Evolutionary conservation across 1,139 yeast genomes (phyloP), one percentile per base, ranked within the genome.

Genomic region (Meyerozyma elateridarum): DNA sequence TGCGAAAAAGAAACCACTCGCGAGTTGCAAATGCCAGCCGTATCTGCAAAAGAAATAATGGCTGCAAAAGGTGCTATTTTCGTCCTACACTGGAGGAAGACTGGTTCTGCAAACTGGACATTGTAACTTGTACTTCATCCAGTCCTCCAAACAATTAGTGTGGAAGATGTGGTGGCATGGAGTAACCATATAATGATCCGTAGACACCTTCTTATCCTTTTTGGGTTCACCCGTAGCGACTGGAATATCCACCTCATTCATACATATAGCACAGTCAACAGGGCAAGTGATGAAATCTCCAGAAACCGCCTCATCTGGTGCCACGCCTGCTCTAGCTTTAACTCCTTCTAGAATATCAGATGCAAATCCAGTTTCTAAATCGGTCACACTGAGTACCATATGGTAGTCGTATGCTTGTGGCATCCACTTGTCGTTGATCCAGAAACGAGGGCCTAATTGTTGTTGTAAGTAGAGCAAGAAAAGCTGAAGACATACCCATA

Each of bases 141-240:
- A 89, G 44, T 74, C 78, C 50, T 85, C 95, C 45, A 89, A 63
- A 59, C 97, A 89, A 22, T 75, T 80, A 1, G 85, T 72, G 50
- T 89, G 97, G 70, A 88, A 89, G 7, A 87, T 78, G 54, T 89
- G 97, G 33, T 78, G 71, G 53, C 97, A 89, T 1, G 97, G 96
- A 0, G 97, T 87, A 2, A 88, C 78, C 96, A 89, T 87, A 48
- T 84, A 87, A 22, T 62, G 59, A 37, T 64, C 61, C 40, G 61
- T 58, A 29, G 55, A 54, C 20, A 59, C 44, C 32, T 36, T 40
- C 28, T 44, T 37, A 18, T 24, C 27, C 11, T 24, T 24, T 18
- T 24, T 24, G 19, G 31, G 31, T 6, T 55, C 46, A 27, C 54
- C 45, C 30, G 64, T 61, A 22, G 67, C 49, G 2, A 83, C 64